A percentile compares a stretch with the other conserved stretches of the same genome.
Evolutionary conservation across 768 basidiomycete species (phyloP).

Genomic region (Peribolospora baueri): DNA sequence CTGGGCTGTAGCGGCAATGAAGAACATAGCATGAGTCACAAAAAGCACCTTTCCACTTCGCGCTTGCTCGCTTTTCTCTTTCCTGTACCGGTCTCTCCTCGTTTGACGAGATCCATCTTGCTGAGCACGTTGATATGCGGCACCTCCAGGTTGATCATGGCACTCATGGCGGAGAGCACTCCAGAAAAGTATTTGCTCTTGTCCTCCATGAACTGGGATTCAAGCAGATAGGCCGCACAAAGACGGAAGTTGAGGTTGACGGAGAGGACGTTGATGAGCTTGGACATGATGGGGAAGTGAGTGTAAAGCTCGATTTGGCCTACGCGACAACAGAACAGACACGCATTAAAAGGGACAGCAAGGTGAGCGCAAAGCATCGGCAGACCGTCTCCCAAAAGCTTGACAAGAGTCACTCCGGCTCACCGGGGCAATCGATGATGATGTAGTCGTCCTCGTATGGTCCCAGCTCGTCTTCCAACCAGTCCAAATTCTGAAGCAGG

Average conservation of each 20-base stretch:
- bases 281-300: conserved; percentile 86
- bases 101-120: conserved; percentile 86
- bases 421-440: conserved; percentile 74
- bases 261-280: conserved; percentile 42
- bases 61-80: conserved; percentile 34
- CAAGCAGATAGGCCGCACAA: conserved; percentile 78
- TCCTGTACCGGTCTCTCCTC: conserved; percentile 12
- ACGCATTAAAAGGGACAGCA: not conserved
- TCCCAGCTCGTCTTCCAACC: conserved; percentile 88
- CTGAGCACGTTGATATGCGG: conserved; percentile 97
- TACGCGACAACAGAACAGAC: conserved; percentile 15
- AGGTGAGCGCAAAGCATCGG: not conserved
- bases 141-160: conserved; percentile 92
- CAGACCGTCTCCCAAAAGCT: not conserved
- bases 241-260: conserved; percentile 53
- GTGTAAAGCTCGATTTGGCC: conserved; percentile 98
- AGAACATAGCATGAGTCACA: not conserved
- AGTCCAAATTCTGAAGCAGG: conserved; percentile 87
- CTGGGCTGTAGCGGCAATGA: not conserved
- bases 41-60: conserved; percentile 54
- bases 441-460: conserved; percentile 85
- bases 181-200: conserved; percentile 96
- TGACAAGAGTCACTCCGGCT: conserved; percentile 5
- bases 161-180: conserved; percentile 90
- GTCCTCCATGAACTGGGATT: conserved; percentile 99